Percentiles rank a stretch among this genome's conserved stretches.
Conservation (phyloP, 306 rosid genomes). For the Senna tora region DNA sequence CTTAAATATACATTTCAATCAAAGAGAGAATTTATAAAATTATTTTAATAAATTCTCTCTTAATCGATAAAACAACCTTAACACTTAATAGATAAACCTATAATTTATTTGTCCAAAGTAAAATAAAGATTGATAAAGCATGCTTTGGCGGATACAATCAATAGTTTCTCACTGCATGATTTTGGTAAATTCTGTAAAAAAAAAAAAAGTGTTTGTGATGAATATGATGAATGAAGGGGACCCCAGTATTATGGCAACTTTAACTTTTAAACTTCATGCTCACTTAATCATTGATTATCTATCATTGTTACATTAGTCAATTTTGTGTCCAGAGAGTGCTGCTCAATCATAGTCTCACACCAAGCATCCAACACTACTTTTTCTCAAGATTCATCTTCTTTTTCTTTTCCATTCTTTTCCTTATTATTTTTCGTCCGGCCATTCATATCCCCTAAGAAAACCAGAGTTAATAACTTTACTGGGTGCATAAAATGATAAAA, state of each 20-base stretch:
- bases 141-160: conserved; percentile 47
- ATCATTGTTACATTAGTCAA: conserved; percentile 44
- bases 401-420: conserved; percentile 16
- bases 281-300: conserved; percentile 44
- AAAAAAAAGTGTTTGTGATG: conserved; percentile 53
- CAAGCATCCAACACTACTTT: conserved; percentile 39
- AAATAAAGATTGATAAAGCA: conserved; percentile 44
- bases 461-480: conserved; percentile 18
- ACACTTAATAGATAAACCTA: too few relatives aligned
- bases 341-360: conserved; percentile 49
- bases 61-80: too few relatives aligned
- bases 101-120: conserved; percentile 44
- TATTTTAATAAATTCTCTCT: too few relatives aligned
- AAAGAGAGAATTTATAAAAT: too few relatives aligned
- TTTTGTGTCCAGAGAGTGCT: conserved; percentile 41
- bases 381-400: conserved; percentile 37
- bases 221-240: conserved; percentile 51
- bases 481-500: too few relatives aligned
- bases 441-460: conserved; percentile 8
- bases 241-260: conserved; percentile 45
- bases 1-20: too few relatives aligned
- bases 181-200: conserved; percentile 45
- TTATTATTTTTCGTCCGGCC: conserved; percentile 10
- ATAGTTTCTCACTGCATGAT: conserved; percentile 23
- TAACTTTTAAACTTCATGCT: conserved; percentile 48